A percentile compares a stretch with the other conserved stretches of the same genome.
Evolutionary conservation across 352 stramenopile species (phyloP).

Genomic region (Nothophytophthora sp.): DNA sequence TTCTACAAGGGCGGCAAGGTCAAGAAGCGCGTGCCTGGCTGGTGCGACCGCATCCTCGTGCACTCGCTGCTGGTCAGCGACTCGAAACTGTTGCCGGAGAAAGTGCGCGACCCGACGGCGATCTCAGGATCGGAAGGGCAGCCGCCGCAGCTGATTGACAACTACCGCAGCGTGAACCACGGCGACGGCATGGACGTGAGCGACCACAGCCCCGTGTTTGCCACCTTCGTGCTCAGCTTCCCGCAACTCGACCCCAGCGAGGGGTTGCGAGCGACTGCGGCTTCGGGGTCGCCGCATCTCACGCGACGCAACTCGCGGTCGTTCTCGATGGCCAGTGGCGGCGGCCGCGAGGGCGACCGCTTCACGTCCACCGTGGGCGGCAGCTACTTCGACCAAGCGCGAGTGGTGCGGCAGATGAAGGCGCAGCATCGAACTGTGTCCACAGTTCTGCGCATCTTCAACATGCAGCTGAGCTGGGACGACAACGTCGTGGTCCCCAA

Average conservation of each 20-base stretch:
- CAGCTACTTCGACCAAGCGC: constrained; percentile 81
- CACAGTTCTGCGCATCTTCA: constrained; percentile 71
- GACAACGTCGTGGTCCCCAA: constrained; percentile 76
- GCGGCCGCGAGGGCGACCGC: constrained; percentile 22
- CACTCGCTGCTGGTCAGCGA: constrained; percentile 81
- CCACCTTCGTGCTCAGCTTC: constrained; percentile 79
- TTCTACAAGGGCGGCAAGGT: constrained; percentile 90
- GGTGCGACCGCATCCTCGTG: constrained; percentile 87
- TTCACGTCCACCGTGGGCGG: constrained; percentile 35
- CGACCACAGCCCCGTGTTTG: constrained; percentile 81
- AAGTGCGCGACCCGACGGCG: constrained; percentile 67
- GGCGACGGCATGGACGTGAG: constrained; percentile 82
- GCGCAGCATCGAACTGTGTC: constrained; percentile 56
- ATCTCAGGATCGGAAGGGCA: constrained; percentile 26
- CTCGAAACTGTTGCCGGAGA: constrained; percentile 79
- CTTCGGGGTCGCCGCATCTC: constrained; percentile 19
- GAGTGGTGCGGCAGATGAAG: constrained; percentile 66
- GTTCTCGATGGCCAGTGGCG: constrained; percentile 42
- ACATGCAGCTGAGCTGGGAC: constrained; percentile 77
- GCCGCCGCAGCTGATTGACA: constrained; percentile 53
- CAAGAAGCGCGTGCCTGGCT: constrained; percentile 88
- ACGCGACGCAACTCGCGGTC: constrained; percentile 47
- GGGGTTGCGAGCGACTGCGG: too few species aligned
- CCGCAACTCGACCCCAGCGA: constrained; percentile 33
- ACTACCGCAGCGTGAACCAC: constrained; percentile 86